Evolutionary conservation across 352 stramenopile species (phyloP), one percentile per base, ranked within the genome.

Genomic region (Phytophthora niederhauseri): DNA sequence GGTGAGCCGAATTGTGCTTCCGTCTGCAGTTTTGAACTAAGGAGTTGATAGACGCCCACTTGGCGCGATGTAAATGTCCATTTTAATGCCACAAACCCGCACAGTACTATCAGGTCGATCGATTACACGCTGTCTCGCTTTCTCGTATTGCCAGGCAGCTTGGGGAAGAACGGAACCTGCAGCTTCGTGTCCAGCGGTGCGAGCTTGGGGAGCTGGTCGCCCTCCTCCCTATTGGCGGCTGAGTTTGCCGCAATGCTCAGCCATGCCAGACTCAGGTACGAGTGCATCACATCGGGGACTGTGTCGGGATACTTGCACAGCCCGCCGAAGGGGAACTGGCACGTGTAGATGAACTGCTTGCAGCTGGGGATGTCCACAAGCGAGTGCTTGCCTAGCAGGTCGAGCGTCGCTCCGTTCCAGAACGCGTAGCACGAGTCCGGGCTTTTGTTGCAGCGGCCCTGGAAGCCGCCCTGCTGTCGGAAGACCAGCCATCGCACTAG

Each of bases 391-490:
- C 80, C 90, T 17, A 97, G 75, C 30, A 97, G 54, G 26, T 93
- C 73, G 34, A 98, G 75, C 30, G 90, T 93, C n/a, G 90, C 91
- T 24, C 93, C 93, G 57, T 97, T 87, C 93, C 93, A 98, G 68
- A 97, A 98, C 5, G 91, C 91, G 64, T 98, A 98, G 76, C 93
- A 98, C 14, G 82, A 93, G 73, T 98, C 93, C 0, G 87, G 80
- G 15, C 63, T 76, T 77, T 98, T 98, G 81, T 98, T 98, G 68
- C 86, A 94, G 2, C 93, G 85, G 6, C 93, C 93, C 49, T 97
- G 89, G 69, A 98, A 98, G 22, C 93, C 93, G 19, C 64, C 63
- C 45, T 95, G 87, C 63, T 96, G 89, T 15, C 89, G 85, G 49
- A 93, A 94, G 28, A 95, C 67, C 26, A 97, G 84, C 87, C 91